Percentiles rank a stretch among this genome's conserved stretches.
Conservation (phyloP, 176 grass and related monocot genomes). For the Musa itinerans region DNA sequence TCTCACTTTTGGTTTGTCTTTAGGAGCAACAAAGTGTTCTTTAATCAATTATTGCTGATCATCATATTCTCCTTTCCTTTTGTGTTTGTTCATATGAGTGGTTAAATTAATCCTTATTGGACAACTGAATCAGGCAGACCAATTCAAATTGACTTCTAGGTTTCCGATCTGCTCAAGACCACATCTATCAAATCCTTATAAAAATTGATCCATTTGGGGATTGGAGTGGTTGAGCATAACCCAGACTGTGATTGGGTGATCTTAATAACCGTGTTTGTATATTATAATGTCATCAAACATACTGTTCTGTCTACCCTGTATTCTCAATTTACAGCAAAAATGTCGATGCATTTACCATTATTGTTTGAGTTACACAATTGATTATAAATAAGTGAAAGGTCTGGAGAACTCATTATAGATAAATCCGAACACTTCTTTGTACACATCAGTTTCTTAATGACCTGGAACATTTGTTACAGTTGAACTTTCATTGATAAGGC, state of each 20-base stretch:
- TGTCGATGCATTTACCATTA: too few relatives aligned
- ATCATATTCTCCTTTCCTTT: background rate
- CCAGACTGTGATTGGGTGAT: too few relatives aligned
- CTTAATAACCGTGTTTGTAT: too few relatives aligned
- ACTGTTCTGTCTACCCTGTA: too few relatives aligned
- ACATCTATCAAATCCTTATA: background rate
- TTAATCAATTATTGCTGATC: background rate
- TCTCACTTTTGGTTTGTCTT: too few relatives aligned
- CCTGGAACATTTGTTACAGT: background rate
- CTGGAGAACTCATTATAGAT: background rate
- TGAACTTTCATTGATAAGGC: background rate
- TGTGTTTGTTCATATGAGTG: too few relatives aligned
- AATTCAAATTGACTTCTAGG: background rate
- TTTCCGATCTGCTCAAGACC: background rate
- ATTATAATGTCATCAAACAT: too few relatives aligned
- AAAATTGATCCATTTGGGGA: background rate
- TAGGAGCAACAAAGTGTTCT: background rate
- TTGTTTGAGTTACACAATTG: too few relatives aligned
- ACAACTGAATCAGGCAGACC: background rate
- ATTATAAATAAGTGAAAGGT: background rate
- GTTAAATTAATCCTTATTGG: background rate
- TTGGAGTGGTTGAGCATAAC: background rate
- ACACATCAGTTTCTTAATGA: background rate
- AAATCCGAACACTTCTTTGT: background rate
- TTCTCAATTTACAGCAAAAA: too few relatives aligned